Conservation (phyloP, 2,329 filamentous ascomycete species). For the Metarhizium guizhouense region DNA sequence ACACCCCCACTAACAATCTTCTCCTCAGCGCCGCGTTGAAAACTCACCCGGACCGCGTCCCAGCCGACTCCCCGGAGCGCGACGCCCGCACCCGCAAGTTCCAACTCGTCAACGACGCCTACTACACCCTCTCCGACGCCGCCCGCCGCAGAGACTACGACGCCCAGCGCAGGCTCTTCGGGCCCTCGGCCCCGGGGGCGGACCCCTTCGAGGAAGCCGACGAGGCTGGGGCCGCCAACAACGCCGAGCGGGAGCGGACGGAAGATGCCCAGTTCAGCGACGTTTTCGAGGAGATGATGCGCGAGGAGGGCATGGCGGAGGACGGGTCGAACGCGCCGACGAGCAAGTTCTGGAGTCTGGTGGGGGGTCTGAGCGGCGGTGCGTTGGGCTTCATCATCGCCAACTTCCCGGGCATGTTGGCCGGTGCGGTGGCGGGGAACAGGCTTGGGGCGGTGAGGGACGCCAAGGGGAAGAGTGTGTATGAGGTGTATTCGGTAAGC, state of each 20-base stretch:
- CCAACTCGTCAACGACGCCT: slow-evolving; percentile 87
- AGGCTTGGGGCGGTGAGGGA: slow-evolving; percentile 83
- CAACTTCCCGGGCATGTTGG: slow-evolving; percentile 81
- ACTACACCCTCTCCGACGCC: slow-evolving; percentile 81
- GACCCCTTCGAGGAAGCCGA: slow-evolving; percentile 40
- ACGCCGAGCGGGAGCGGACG: slow-evolving; percentile 39
- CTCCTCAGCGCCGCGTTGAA: slow-evolving; percentile 72
- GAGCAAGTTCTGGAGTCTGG: slow-evolving; percentile 73
- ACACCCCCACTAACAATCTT: background rate
- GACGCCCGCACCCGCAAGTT: slow-evolving; percentile 74
- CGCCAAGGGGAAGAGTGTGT: slow-evolving; percentile 89
- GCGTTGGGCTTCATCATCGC: slow-evolving; percentile 92
- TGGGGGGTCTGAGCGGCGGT: slow-evolving; percentile 80
- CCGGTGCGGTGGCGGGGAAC: slow-evolving; percentile 88
- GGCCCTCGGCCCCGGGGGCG: slow-evolving; percentile 15
- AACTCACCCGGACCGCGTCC: slow-evolving; percentile 86
- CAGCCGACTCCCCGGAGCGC: slow-evolving; percentile 75
- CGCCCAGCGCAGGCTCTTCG: slow-evolving; percentile 39
- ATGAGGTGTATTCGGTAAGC: slow-evolving; percentile 66
- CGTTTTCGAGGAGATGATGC: slow-evolving; percentile 83
- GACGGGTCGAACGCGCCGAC: slow-evolving; percentile 50
- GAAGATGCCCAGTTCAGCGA: slow-evolving; percentile 79
- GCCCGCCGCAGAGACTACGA: slow-evolving; percentile 78
- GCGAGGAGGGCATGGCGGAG: slow-evolving; percentile 76
- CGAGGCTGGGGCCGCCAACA: slow-evolving; percentile 12